phyloP scores from a whole-genome alignment of 139 green algal genomes.

The Chlorella ohadii region DNA sequence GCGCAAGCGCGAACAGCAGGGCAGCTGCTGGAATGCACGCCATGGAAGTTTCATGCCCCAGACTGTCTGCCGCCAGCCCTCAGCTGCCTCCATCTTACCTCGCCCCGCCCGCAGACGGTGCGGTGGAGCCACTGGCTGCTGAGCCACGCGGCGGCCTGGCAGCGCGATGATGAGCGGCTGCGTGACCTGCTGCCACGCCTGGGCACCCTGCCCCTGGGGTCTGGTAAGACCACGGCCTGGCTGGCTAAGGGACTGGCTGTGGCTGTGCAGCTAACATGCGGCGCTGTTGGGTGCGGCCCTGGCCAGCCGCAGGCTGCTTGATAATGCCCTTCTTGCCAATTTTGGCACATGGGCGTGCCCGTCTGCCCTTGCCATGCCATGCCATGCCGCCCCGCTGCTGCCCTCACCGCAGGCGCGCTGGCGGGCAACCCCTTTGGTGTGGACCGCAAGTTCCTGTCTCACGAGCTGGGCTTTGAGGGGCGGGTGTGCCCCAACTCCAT shows the following conservation, averaged over 20 bases:
- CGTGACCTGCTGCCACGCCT: constrained; percentile 87
- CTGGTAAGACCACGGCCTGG: constrained; percentile 38
- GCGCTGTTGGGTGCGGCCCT: too few species aligned
- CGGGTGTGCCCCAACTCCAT: constrained; percentile 94
- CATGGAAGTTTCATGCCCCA: too few species aligned
- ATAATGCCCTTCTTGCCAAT: too few species aligned
- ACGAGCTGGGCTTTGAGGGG: constrained; percentile 79
- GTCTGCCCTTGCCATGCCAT: neutral
- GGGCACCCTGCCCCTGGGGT: constrained; percentile 90
- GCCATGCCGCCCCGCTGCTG: neutral
- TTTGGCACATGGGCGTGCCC: too few species aligned
- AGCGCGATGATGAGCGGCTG: constrained; percentile 95
- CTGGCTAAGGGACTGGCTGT: too few species aligned
- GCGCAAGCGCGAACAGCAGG: too few species aligned
- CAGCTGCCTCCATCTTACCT: neutral
- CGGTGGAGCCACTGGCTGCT: constrained; percentile 97
- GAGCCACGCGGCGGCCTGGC: constrained; percentile 89
- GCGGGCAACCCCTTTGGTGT: constrained; percentile 97
- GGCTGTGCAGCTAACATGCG: neutral
- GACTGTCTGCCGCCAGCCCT: too few species aligned
- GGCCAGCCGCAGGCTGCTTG: too few species aligned
- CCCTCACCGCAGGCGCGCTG: constrained; percentile 79
- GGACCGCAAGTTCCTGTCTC: constrained; percentile 82
- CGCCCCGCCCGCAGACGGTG: constrained; percentile 76
- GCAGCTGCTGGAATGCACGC: too few species aligned